Evolutionary conservation across 2,329 filamentous ascomycete genomes (phyloP), one percentile per base, ranked within the genome.

Genomic region (Tolypocladium tundrense): DNA sequence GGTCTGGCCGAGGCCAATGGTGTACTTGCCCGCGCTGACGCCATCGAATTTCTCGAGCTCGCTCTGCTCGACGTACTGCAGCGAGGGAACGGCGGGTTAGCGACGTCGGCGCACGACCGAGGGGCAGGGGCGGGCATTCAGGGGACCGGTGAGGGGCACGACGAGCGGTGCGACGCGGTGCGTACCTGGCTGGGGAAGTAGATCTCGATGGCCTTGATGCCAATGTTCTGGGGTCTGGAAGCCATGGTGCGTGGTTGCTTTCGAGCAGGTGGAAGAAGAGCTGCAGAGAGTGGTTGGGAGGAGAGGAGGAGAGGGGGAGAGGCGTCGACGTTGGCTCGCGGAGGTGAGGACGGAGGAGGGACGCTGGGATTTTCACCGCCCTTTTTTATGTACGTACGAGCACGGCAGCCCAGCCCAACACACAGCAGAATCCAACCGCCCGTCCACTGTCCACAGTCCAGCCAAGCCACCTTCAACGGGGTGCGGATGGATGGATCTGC

Each of bases 121-220:
- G 56, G 54, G 56, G 50, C 53, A 61, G 56, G 53, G 53, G 52
- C 57, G 58, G 56, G 45, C 45, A 42, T 59, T 61, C 53, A 33
- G 43, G 55, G 45, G 35, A n/a, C 27, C 5, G 40, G 42, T 19
- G 54, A 37, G 54, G 54, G 52, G 61, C 58, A 45, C 54, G 53
- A 16, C 42, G 42, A 14, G 42, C 21, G 42, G 42, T 27, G 37
- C 54, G 55, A 53, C 45, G 40, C 40, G 48, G 60, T 53, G 76
- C 85, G 63, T 76, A 93, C 90, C 85, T 93, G 90, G 74, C 82
- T 88, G 64, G 90, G 90, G 71, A 91, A 90, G 76, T 94, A 94
- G 71, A 94, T 84, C 74, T 94, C 90, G 75, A 94, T 90, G 87
- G 88, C 90, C 80, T 94, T 93, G 73, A 94, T 91, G 82, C 90